Evolutionary conservation across 2,329 filamentous ascomycete species (phyloP).

Genomic region (Penicillium sp.): DNA sequence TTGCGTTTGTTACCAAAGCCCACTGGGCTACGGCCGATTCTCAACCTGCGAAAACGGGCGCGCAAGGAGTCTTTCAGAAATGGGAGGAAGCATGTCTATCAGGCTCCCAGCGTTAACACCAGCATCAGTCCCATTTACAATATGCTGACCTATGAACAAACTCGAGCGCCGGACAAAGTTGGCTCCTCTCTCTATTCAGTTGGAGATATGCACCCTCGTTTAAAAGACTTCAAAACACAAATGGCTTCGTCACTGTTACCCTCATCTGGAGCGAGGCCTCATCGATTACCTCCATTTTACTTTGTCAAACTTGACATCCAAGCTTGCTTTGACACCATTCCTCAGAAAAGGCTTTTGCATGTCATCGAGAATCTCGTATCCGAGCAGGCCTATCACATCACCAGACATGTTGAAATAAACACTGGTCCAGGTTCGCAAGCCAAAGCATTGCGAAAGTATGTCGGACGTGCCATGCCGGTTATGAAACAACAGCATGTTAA

Average conservation of each 20-base stretch:
- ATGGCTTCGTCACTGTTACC: constrained; percentile 6
- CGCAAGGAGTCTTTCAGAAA: constrained; percentile 46
- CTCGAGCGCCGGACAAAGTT: constrained; percentile 53
- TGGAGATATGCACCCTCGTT: constrained; percentile 66
- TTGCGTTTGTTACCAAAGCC: constrained; percentile 79
- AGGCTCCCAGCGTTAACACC: constrained; percentile 63
- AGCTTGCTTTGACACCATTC: constrained; percentile 92
- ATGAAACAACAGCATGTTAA: constrained; percentile 44
- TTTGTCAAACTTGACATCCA: constrained; percentile 92
- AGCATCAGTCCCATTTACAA: constrained; percentile 68
- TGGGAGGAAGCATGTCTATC: constrained; percentile 44
- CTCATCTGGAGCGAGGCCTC: not conserved
- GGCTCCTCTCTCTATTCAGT: constrained; percentile 77
- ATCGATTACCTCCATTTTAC: constrained; percentile 50
- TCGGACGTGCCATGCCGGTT: constrained; percentile 46
- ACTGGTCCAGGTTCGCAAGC: constrained; percentile 24
- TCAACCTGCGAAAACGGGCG: constrained; percentile 68
- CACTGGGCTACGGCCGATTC: constrained; percentile 70
- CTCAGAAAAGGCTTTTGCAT: constrained; percentile 65
- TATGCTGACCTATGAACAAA: constrained; percentile 70
- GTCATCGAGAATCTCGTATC: constrained; percentile 57
- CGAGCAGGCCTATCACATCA: constrained; percentile 61
- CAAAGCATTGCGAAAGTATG: constrained; percentile 45
- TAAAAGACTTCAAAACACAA: constrained; percentile 61
- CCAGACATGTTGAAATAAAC: constrained; percentile 68